Evolutionary conservation across 495 filamentous ascomycete species (phyloP), one percentile per base, ranked within the genome.

Genomic region (Xylaria scruposa): DNA sequence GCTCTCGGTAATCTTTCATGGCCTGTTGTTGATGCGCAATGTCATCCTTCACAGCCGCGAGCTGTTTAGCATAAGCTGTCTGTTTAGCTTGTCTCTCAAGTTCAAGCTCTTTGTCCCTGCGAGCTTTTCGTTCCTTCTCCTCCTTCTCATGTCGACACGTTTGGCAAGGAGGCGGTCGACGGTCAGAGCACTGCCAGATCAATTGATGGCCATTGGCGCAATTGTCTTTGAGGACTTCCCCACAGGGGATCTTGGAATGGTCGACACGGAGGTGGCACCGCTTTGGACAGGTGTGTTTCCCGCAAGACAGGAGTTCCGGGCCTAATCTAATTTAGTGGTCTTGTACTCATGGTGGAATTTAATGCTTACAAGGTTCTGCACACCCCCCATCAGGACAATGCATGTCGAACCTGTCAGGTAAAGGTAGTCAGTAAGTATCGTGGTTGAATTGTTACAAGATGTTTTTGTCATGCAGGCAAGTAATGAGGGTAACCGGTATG

Each of bases 361-460:
- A 38, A 66, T 53, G 24, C 63, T 38, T 72, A 66, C 92, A 94
- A 42, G 86, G 87, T 40, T 88, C 83, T 2, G 78, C 77, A 74
- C 92, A 94, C n/a, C 92, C 92, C 2, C 93, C 92, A 78, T 94
- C 92, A 0, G 93, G 92, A 66, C 87, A 89, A 24, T 87, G 76
- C 6, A 73, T 80, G 10, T 89, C 86, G 72, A 94, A 94, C 31
- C 63, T 66, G 8, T 51, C 8, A 24, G 63, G 13, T 36, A 15
- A 51, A 3, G 9, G 44, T 19, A 53, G n/a, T 53, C 15, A 66
- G 3, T 38, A 53, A 65, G 36, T 42, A 29, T 46, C 4, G 3
- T 49, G 29, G 31, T 29, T 2, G 7, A 33, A 33, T 58, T 58
- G 4, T 24, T 24, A 24, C n/a, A 10, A 3, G 21, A 12, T 51